These are phyloP conservation scores for Kalmanozyma brasiliensis DNA, from an alignment of 1,284 basidiomycete species.

Conservation along the genomic window DNA sequence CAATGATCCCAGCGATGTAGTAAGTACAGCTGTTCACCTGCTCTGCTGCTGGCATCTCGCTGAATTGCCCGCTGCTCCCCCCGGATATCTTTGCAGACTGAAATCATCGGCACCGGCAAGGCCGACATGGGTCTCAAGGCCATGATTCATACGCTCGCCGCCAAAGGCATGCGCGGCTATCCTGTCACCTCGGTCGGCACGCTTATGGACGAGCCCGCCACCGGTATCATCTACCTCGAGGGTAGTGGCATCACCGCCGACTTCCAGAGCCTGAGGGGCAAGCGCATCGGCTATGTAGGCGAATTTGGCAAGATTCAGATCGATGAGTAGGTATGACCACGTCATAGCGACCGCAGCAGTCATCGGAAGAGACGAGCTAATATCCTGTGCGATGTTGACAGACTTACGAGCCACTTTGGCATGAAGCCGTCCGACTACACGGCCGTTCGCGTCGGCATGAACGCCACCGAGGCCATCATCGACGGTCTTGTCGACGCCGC, in stretches of 20 bases:
- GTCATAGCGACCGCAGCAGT: constrained; percentile 1
- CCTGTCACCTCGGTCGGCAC: constrained; percentile 68
- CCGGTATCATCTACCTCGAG: constrained; percentile 69
- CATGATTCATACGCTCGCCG: constrained; percentile 69
- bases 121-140: constrained; percentile 69
- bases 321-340: constrained; percentile 10
- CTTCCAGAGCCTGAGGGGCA: constrained; percentile 68
- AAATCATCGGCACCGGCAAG: constrained; percentile 67
- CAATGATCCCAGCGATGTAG: constrained; percentile 63
- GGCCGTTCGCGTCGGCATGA: constrained; percentile 69
- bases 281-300: constrained; percentile 70
- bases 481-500: constrained; percentile 69
- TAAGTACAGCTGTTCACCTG: constrained; percentile 3
- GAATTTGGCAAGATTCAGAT: constrained; percentile 70
- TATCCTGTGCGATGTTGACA: not conserved
- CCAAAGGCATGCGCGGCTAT: constrained; percentile 67
- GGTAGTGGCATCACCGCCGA: constrained; percentile 67
- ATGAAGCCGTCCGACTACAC: constrained; percentile 68
- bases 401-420: constrained; percentile 55
- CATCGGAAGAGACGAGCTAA: not conserved
- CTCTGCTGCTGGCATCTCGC: not conserved
- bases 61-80: not conserved
- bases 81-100: constrained; percentile 25
- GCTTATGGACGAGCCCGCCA: constrained; percentile 69
- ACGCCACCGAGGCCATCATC: constrained; percentile 68